A percentile compares a stretch with the other conserved stretches of the same genome.
Evolutionary conservation across 2,329 filamentous ascomycete genomes (phyloP).

Genomic region (Fusarium mexicanum): DNA sequence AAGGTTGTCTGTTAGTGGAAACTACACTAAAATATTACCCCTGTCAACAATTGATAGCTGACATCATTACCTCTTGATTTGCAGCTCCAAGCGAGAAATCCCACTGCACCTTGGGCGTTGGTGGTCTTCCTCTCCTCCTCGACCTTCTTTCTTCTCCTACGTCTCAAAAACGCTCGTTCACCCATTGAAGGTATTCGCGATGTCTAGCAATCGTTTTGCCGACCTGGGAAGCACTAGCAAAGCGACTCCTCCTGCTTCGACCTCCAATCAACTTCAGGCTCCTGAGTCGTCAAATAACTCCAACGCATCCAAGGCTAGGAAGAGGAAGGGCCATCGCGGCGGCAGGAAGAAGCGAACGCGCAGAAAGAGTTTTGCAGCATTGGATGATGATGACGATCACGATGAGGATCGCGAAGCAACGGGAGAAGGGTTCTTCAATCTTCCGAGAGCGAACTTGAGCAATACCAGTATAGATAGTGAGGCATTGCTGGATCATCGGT

Average conservation of each 20-base stretch:
- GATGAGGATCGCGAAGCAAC: constrained; percentile 49
- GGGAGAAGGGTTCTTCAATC: constrained; percentile 59
- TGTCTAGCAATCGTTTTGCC: constrained; percentile 48
- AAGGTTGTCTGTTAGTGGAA: constrained; percentile 6
- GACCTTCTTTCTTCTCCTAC: not conserved
- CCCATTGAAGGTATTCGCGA: constrained; percentile 26
- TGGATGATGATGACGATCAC: constrained; percentile 65
- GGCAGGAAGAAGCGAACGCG: constrained; percentile 81
- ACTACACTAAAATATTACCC: constrained; percentile 8
- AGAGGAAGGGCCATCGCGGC: constrained; percentile 76
- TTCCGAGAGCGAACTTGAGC: constrained; percentile 71
- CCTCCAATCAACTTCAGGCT: constrained; percentile 14
- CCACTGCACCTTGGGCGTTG: constrained; percentile 3
- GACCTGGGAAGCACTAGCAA: constrained; percentile 36
- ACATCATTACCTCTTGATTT: constrained; percentile 41
- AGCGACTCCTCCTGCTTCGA: constrained; percentile 9
- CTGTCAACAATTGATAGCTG: constrained; percentile 30
- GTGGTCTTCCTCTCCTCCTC: constrained; percentile 1
- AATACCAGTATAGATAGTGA: constrained; percentile 91
- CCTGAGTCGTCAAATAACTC: constrained; percentile 32
- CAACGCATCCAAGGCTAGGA: constrained; percentile 56
- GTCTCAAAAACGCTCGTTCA: not conserved
- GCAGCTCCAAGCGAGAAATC: constrained; percentile 19
- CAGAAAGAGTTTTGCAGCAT: constrained; percentile 81
- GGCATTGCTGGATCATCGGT: constrained; percentile 87